Conservation (phyloP, 257 asterid genomes). For the Vinca minor region DNA sequence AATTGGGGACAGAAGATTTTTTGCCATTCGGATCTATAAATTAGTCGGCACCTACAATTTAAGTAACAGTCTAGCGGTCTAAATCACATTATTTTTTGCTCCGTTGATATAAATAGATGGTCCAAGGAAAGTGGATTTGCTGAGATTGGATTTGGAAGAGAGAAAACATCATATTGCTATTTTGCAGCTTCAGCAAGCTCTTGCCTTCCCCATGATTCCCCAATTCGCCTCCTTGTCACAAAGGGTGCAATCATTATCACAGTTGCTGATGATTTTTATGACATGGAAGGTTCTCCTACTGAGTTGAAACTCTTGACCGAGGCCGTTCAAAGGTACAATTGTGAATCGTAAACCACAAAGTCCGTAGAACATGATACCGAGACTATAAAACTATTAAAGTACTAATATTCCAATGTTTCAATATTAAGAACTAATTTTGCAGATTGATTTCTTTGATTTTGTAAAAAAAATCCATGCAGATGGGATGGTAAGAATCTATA, state of each 20-base stretch:
- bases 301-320: conserved; percentile 35
- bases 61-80: background rate
- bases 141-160: conserved; percentile 65
- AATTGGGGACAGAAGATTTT: too few species aligned
- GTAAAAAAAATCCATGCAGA: conserved; percentile 22
- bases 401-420: too few species aligned
- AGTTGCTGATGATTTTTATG: conserved; percentile 56
- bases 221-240: conserved; percentile 29
- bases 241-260: conserved; percentile 41
- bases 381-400: too few species aligned
- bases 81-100: background rate
- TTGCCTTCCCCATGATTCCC: conserved; percentile 32
- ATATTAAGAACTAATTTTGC: too few species aligned
- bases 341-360: too few species aligned
- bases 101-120: conserved; percentile 31
- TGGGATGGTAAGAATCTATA: conserved; percentile 45
- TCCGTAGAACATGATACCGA: too few species aligned
- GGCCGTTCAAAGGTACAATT: conserved; percentile 46
- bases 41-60: too few species aligned
- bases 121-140: conserved; percentile 38
- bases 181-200: conserved; percentile 37
- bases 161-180: conserved; percentile 42
- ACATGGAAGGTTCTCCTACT: conserved; percentile 38
- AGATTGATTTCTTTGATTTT: too few species aligned
- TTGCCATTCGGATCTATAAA: too few species aligned